A percentile compares a stretch with the other conserved stretches of the same genome.
These are phyloP conservation scores for Galeopsis tetrahit DNA, from an alignment of 257 asterid genomes.

Conservation along the genomic window DNA sequence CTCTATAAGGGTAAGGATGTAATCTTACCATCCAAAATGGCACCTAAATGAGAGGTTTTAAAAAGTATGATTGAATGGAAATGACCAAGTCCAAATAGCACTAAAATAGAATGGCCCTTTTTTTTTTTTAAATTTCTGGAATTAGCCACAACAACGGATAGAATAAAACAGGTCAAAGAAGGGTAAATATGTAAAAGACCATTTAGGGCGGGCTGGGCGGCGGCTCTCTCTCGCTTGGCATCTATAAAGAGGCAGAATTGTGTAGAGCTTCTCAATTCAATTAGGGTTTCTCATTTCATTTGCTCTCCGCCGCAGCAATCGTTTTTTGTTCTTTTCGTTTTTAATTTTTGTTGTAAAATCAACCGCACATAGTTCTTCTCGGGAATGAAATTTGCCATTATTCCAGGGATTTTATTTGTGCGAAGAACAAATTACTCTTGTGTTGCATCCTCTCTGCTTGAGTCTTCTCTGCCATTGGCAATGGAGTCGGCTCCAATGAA, in stretches of 20 bases:
- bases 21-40: too few species aligned
- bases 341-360: neutral
- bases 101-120: too few species aligned
- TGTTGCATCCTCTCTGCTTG: conserved; percentile 42
- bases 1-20: too few species aligned
- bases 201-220: neutral
- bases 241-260: conserved; percentile 8
- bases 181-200: neutral
- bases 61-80: too few species aligned
- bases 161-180: neutral
- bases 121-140: too few species aligned
- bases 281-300: neutral
- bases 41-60: too few species aligned
- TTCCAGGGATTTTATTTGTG: conserved; percentile 52
- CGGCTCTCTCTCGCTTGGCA: neutral
- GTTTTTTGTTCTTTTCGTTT: neutral
- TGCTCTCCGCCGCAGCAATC: neutral
- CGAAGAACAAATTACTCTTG: conserved; percentile 30
- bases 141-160: too few species aligned
- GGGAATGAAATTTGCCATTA: conserved; percentile 10
- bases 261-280: too few species aligned
- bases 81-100: too few species aligned
- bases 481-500: conserved; percentile 51
- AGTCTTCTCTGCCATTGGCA: conserved; percentile 38
- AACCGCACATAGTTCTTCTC: conserved; percentile 50